Base-by-base conservation (phyloP, 176 grass and related monocot species). In the bread wheat (Triticum aestivum) region DNA sequence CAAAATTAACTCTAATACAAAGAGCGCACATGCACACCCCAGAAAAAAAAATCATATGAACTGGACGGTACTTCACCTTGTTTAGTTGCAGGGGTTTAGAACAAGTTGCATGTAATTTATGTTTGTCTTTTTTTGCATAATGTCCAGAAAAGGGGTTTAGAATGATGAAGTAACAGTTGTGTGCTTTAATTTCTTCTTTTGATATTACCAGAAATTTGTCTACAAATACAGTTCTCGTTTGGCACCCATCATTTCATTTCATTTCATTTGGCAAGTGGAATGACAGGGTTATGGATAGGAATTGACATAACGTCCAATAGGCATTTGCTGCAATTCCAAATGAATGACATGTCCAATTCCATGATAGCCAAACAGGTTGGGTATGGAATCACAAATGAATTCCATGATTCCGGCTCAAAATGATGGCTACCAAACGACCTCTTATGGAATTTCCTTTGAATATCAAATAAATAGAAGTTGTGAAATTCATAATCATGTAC, bases 401-500 rank as follows among this genome's bases (percentile, higher is more conserved):
- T 51, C 47, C 47, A 51, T 51, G 47, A 51, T 51, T 51, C 14
- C 47, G 47, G 47, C 47, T 51, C 47, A 51, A 51, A 51, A 51
- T 51, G 47, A 51, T 51, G 47, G 47, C 47, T 51, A 51, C 47
- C 47, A 51, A 51, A 51, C 14, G 47, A 51, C 47, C 47, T 51
- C 47, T 15, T 54, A 45, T 5, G 17, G 30, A 73, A 80, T 47
- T 54, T 65, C 54, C n/a, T 42, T 56, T 73, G 12, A 33, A 82
- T 41, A 1, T 62, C 11, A 32, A 81, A 10, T 32, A 80, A 87
- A 79, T n/a, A 64, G 66, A 83, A 68, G 8, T 33, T 42, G 9
- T 39, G 21, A n/a, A 26, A 63, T 45, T 34, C 6, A 21, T 61
- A 84, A 77, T 8, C 58, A 93, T 14, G 27, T 73, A 99, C 97